phyloP scores from a whole-genome alignment of 768 basidiomycete species.

The Boletus subparvulus region DNA sequence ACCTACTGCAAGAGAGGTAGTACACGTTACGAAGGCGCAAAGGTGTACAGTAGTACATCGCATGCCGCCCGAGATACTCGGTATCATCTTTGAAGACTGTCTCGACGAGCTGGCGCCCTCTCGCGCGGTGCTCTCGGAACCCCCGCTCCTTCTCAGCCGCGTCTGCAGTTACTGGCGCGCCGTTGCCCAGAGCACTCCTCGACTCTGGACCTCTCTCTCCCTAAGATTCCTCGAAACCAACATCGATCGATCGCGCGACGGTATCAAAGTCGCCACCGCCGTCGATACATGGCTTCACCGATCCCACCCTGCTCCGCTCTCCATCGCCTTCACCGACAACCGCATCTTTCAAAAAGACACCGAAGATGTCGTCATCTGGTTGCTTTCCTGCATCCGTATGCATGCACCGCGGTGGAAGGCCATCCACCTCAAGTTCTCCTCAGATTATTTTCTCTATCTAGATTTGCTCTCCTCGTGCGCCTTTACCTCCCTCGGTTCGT shows the following conservation, averaged over 20 bases:
- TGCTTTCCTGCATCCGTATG: slow-evolving; percentile 18
- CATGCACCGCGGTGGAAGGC: slow-evolving; percentile 26
- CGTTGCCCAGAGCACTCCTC: slow-evolving; percentile 13
- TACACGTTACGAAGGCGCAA: not conserved
- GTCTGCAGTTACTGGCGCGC: slow-evolving; percentile 30
- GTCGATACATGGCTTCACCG: slow-evolving; percentile 25
- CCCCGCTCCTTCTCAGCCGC: slow-evolving; percentile 26
- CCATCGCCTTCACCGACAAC: slow-evolving; percentile 26
- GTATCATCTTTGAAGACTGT: slow-evolving; percentile 25
- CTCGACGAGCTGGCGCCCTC: slow-evolving; percentile 4
- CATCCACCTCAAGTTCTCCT: slow-evolving; percentile 28
- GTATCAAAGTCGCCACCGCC: slow-evolving; percentile 8
- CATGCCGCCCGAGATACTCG: slow-evolving; percentile 41
- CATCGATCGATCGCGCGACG: slow-evolving; percentile 21
- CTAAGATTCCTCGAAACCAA: slow-evolving; percentile 23
- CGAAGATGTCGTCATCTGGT: slow-evolving; percentile 17
- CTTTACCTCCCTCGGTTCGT: slow-evolving; percentile 22
- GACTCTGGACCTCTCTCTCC: slow-evolving; percentile 28
- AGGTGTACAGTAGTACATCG: slow-evolving; percentile 2
- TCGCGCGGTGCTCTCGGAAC: slow-evolving; percentile 1
- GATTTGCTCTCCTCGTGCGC: slow-evolving; percentile 18
- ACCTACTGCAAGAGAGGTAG: not conserved
- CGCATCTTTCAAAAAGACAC: slow-evolving; percentile 28
- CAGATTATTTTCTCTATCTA: slow-evolving; percentile 25
- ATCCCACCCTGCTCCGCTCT: slow-evolving; percentile 23